phyloP scores from a whole-genome alignment of 208 protist genomes.

The Balamuthia mandrillaris region DNA sequence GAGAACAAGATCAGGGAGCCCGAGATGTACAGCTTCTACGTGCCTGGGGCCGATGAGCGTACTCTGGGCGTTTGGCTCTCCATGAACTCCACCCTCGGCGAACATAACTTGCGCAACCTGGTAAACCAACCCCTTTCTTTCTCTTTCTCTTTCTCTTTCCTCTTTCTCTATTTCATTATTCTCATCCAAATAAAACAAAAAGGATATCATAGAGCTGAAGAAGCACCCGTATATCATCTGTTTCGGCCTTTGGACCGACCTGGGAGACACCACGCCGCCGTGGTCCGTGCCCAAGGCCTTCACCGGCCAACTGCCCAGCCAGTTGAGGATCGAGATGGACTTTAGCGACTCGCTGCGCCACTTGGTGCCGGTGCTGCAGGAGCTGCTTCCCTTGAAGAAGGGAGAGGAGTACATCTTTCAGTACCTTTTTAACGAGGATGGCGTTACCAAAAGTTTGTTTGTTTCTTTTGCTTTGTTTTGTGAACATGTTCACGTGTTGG shows the following conservation, averaged over 20 bases:
- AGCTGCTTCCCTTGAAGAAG: not conserved
- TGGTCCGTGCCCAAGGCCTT: not conserved
- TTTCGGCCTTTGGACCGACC: conserved; percentile 1
- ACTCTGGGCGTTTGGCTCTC: not conserved
- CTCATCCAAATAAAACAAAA: not conserved
- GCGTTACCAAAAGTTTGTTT: not conserved
- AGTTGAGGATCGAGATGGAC: conserved; percentile 9
- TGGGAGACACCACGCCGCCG: not conserved
- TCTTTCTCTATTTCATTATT: not conserved
- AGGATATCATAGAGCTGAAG: conserved; percentile 20
- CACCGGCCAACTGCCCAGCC: not conserved
- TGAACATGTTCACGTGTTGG: too few relatives aligned
- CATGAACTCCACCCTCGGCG: not conserved
- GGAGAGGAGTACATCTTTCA: conserved; percentile 34
- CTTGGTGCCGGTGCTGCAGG: not conserved
- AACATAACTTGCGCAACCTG: not conserved
- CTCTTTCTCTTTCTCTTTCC: not conserved
- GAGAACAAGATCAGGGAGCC: not conserved
- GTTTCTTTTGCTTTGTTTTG: not conserved
- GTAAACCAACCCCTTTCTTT: not conserved
- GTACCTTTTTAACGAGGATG: conserved; percentile 5
- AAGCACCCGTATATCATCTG: not conserved
- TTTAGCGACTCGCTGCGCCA: not conserved
- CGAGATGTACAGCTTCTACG: not conserved
- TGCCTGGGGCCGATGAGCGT: not conserved